Conservation (phyloP, 495 filamentous ascomycete genomes). For the Penicillium robsamsonii region DNA sequence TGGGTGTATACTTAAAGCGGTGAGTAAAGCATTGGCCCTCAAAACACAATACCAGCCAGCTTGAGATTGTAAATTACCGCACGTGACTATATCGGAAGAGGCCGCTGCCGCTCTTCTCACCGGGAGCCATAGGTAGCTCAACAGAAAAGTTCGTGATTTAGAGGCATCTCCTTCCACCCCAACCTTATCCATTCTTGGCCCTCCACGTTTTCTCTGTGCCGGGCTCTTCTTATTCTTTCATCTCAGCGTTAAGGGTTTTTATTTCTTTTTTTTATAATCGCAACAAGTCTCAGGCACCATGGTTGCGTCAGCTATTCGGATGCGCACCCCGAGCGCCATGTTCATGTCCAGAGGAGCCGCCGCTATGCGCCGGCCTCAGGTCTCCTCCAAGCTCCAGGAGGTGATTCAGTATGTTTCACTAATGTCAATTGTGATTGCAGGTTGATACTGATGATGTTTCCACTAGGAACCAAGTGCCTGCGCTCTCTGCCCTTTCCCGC, state of each 20-base stretch:
- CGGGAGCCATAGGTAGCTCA: slow-evolving; percentile 35
- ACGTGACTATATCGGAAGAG: slow-evolving; percentile 23
- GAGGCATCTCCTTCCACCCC: slow-evolving; percentile 31
- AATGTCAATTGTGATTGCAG: background rate
- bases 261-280: slow-evolving; percentile 26
- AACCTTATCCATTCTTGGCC: slow-evolving; percentile 31
- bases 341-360: slow-evolving; percentile 44
- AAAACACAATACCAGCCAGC: background rate
- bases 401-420: slow-evolving; percentile 38
- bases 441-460: slow-evolving; percentile 25
- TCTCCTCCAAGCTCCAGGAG: slow-evolving; percentile 44
- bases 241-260: slow-evolving; percentile 30
- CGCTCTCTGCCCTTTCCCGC: slow-evolving; percentile 61
- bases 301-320: slow-evolving; percentile 48
- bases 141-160: slow-evolving; percentile 46
- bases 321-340: slow-evolving; percentile 50
- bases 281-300: slow-evolving; percentile 37
- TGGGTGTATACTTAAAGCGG: background rate
- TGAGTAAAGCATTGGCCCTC: background rate
- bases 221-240: slow-evolving; percentile 22
- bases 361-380: slow-evolving; percentile 44
- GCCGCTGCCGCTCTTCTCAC: slow-evolving; percentile 20
- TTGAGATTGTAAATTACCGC: slow-evolving; percentile 3
- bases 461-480: slow-evolving; percentile 48
- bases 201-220: slow-evolving; percentile 23